Evolutionary conservation across 2,329 filamentous ascomycete species (phyloP), one percentile per base, ranked within the genome.

Genomic region (Talaromyces sp.): DNA sequence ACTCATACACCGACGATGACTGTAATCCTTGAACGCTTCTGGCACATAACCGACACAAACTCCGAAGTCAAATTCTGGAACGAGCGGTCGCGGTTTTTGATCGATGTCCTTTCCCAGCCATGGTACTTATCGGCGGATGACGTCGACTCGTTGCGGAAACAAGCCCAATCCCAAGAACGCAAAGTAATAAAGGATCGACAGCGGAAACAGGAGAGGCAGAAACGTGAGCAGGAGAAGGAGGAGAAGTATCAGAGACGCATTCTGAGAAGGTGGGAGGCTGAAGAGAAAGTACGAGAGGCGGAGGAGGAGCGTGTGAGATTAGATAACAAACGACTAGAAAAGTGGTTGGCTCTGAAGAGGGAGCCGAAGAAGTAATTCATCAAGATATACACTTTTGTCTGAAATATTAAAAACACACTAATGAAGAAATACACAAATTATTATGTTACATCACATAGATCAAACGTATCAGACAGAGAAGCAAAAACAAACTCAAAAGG

Each of bases 31-130:
- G 85, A 87, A 70, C 80, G 85, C 3, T 78, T 86, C 8, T 77
- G 74, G 45, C 64, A 82, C 0, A 72, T 89, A 1, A 71, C 72
- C 2, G 81, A 82, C 49, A 88, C 85, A 14, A 80, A 81, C 49
- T 81, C 84, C 33, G 87, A 89, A 70, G 81, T 82, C 58, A 72
- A 73, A 8, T 84, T 84, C 37, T 84, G 87, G 80, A 76, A 79
- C 1, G 81, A 84, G 67, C 79, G 81, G 19, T 79, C 81, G 3
- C 73, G 78, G 33, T 86, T 83, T 70, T 79, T 83, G 52, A 71
- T 79, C 10, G 75, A 81, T 13, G 78, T 86, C 1, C 76, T 89
- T 24, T 77, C 76, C 3, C 75, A 74, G 61, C 85, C 85, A 2
- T 89, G 87, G 87, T 70, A 77, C 3, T 67, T 89, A 52, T 76